phyloP scores from a whole-genome alignment of 495 filamentous ascomycete species.

The Talaromyces ruber region DNA sequence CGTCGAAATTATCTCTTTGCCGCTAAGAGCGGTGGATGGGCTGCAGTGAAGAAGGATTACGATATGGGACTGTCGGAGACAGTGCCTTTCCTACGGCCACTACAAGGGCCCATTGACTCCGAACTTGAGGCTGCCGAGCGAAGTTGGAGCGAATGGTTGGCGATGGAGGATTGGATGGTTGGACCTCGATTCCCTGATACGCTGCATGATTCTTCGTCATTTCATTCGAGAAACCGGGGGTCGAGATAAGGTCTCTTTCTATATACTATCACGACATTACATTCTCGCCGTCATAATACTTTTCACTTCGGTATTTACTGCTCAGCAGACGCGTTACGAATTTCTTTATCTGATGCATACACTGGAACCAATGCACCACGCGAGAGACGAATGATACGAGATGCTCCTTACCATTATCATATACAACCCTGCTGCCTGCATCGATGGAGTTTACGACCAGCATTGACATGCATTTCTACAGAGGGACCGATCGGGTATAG shows the following conservation, averaged over 20 bases:
- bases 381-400: not conserved
- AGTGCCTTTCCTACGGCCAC: constrained; percentile 75
- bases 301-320: not conserved
- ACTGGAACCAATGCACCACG: not conserved
- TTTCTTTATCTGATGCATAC: not conserved
- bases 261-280: not conserved
- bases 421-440: not conserved
- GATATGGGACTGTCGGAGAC: constrained; percentile 74
- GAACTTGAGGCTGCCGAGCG: constrained; percentile 82
- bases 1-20: constrained; percentile 91
- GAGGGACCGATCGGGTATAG: not conserved
- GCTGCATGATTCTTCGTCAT: constrained; percentile 37
- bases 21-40: constrained; percentile 85
- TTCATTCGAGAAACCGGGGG: constrained; percentile 23
- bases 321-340: not conserved
- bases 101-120: constrained; percentile 61
- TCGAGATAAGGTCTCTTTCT: not conserved
- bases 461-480: not conserved
- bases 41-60: constrained; percentile 79
- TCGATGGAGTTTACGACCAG: constrained; percentile 1
- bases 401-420: not conserved
- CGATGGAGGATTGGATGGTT: constrained; percentile 96
- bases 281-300: not conserved
- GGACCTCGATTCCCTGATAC: constrained; percentile 49
- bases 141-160: constrained; percentile 78